Conservation (phyloP, 2,329 filamentous ascomycete genomes). For the Microcera coccophila region DNA sequence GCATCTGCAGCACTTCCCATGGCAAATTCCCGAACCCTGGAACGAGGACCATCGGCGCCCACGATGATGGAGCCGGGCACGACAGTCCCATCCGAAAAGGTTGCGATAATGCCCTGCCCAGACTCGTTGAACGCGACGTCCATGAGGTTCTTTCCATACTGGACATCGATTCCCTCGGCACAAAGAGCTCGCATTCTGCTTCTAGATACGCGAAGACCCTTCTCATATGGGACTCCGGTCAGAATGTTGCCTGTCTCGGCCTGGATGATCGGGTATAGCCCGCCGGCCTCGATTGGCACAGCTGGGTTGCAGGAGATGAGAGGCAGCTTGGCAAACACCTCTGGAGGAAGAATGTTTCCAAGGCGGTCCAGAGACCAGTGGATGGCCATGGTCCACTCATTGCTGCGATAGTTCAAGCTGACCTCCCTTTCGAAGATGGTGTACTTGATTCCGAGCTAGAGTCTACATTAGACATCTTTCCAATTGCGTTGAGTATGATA, state of each 20-base stretch:
- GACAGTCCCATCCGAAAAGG: constrained; percentile 12
- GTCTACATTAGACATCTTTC: no score
- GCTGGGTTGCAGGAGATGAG: constrained; percentile 21
- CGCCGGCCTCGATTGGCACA: constrained; percentile 16
- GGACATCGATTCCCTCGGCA: constrained; percentile 16
- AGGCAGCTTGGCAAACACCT: constrained; percentile 14
- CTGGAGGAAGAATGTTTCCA: constrained; percentile 13
- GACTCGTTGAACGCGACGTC: constrained; percentile 18
- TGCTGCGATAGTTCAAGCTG: constrained; percentile 19
- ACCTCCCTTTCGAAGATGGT: constrained; percentile 20
- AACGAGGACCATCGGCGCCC: constrained; percentile 18
- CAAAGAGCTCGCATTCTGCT: constrained; percentile 19
- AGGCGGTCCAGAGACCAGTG: constrained; percentile 18
- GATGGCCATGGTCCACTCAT: constrained; percentile 25
- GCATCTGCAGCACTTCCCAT: constrained; percentile 16
- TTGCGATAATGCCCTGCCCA: constrained; percentile 12
- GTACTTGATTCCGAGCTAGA: constrained; percentile 12
- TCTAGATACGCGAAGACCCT: constrained; percentile 18
- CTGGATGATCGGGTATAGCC: constrained; percentile 21
- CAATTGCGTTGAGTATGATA: no score
- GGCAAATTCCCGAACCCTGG: constrained; percentile 18
- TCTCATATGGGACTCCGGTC: constrained; percentile 18
- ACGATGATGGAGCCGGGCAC: constrained; percentile 14
- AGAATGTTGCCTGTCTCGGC: constrained; percentile 17
- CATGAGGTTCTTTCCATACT: constrained; percentile 17